Percentiles rank a stretch among this genome's conserved stretches.
phyloP scores from a whole-genome alignment of 2,329 filamentous ascomycete genomes.

The Fusarium xylarioides region DNA sequence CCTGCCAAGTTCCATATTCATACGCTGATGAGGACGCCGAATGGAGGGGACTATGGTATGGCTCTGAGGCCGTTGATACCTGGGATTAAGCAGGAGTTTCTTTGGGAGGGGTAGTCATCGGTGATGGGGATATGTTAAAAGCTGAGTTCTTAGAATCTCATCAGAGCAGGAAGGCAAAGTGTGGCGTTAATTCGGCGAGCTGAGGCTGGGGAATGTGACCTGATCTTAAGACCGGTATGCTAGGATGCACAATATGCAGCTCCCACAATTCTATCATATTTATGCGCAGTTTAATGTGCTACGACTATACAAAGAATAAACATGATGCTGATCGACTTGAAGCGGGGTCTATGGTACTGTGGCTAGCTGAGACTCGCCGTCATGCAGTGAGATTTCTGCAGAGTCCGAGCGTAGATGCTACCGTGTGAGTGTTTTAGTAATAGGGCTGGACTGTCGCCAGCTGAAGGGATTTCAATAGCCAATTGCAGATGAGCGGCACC shows the following conservation, averaged over 20 bases:
- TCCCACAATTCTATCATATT: not conserved
- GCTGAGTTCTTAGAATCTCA: accelerated
- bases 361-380: not conserved
- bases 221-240: not conserved
- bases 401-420: not conserved
- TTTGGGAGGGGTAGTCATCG: constrained; percentile 26
- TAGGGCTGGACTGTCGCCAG: not conserved
- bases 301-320: accelerated
- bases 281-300: accelerated
- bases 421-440: accelerated
- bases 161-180: accelerated
- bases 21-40: constrained; percentile 76
- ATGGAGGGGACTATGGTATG: constrained; percentile 79
- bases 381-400: not conserved
- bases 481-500: not conserved
- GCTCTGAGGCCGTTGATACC: constrained; percentile 54
- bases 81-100: constrained; percentile 39
- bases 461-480: accelerated
- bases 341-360: not conserved
- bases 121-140: accelerated
- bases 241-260: accelerated
- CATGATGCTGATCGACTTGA: not conserved
- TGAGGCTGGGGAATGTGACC: not conserved
- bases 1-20: constrained; percentile 84
- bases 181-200: not conserved